Conservation (phyloP, 2,329 filamentous ascomycete species). For the Chaetomiaceae sp. region DNA sequence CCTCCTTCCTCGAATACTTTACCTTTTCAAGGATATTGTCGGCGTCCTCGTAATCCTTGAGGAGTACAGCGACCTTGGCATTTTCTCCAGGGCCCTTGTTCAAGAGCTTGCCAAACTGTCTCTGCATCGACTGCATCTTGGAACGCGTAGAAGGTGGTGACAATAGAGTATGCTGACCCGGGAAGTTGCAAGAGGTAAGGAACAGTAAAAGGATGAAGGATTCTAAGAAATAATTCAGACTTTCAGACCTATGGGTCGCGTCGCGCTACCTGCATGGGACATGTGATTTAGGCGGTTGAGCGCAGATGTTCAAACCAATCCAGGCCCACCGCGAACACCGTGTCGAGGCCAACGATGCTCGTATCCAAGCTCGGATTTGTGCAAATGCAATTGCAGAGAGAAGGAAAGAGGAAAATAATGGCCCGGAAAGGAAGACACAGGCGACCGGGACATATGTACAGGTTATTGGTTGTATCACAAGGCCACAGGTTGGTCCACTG, state of each 20-base stretch:
- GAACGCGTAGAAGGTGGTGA: neutral
- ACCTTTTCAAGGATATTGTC: conserved; percentile 71
- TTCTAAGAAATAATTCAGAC: too few species aligned
- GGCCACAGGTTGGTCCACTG: neutral
- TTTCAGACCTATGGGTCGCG: neutral
- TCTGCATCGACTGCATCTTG: conserved; percentile 67
- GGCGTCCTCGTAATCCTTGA: conserved; percentile 77
- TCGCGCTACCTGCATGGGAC: neutral
- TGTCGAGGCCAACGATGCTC: neutral
- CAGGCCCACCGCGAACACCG: neutral
- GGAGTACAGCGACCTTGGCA: conserved; percentile 67
- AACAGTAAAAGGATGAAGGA: too few species aligned
- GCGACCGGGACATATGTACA: too few species aligned
- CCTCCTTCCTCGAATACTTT: conserved; percentile 16
- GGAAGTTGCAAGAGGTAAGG: too few species aligned
- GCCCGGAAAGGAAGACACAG: too few species aligned
- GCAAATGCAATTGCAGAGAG: too few species aligned
- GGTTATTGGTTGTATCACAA: neutral
- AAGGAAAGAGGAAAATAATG: too few species aligned
- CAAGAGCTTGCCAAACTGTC: conserved; percentile 69
- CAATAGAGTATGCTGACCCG: neutral
- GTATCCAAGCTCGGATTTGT: neutral
- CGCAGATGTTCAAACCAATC: too few species aligned
- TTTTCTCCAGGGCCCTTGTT: conserved; percentile 67
- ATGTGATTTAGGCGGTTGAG: neutral